Conservation (phyloP, 768 basidiomycete species). For the Clitopilus passeckerianus region DNA sequence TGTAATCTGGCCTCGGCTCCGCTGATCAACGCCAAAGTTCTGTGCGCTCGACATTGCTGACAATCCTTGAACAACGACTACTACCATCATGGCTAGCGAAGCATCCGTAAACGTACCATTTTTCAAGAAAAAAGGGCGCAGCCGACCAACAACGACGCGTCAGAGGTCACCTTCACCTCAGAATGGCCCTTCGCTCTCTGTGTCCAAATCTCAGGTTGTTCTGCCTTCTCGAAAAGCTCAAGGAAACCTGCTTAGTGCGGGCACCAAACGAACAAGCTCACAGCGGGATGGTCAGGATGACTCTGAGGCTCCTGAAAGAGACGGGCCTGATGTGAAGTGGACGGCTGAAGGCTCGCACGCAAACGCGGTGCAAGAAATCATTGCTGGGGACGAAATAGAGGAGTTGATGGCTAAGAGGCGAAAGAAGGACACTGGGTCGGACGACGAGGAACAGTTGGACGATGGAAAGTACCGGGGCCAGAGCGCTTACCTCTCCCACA, state of each 20-base stretch:
- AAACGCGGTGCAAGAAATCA: slow-evolving; percentile 66
- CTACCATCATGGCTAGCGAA: slow-evolving; percentile 31
- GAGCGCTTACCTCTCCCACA: slow-evolving; percentile 72
- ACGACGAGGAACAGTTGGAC: slow-evolving; percentile 59
- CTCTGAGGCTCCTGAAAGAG: slow-evolving; percentile 46
- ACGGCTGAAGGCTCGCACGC: slow-evolving; percentile 66
- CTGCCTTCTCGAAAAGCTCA: slow-evolving; percentile 67
- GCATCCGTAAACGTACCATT: slow-evolving; percentile 64
- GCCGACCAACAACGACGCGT: slow-evolving; percentile 70
- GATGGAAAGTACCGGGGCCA: slow-evolving; percentile 88
- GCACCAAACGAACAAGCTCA: slow-evolving; percentile 46
- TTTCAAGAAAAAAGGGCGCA: slow-evolving; percentile 80
- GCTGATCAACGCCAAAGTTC: background rate
- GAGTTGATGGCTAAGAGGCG: slow-evolving; percentile 69
- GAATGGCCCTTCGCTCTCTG: slow-evolving; percentile 15
- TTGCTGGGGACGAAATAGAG: slow-evolving; percentile 80
- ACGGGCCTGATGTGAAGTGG: slow-evolving; percentile 74
- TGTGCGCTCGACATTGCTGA: background rate
- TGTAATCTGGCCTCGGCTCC: background rate
- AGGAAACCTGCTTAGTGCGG: slow-evolving; percentile 62
- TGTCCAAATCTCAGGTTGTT: slow-evolving; percentile 67
- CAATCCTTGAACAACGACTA: background rate
- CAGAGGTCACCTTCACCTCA: slow-evolving; percentile 69
- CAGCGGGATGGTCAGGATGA: slow-evolving; percentile 60
- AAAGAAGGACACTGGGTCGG: slow-evolving; percentile 50